A percentile compares a stretch with the other conserved stretches of the same genome.
These are phyloP conservation scores for Rhipidocladum racemiflorum DNA, from an alignment of 176 grass and related monocot genomes.

Conservation along the genomic window DNA sequence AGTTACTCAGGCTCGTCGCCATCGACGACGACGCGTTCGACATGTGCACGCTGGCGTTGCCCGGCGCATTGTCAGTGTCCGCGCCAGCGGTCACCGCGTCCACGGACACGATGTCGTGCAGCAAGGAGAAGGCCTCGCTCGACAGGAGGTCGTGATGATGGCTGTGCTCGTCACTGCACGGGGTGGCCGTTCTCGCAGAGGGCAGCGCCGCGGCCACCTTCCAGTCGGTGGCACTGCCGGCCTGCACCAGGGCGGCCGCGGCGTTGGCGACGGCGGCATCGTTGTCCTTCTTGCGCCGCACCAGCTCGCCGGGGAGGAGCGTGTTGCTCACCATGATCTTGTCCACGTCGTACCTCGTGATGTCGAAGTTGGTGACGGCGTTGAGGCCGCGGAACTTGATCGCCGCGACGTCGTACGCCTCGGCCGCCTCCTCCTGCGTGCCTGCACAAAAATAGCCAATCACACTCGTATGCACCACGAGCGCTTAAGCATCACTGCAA, in stretches of 20 bases:
- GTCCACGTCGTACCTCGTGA: slow-evolving; percentile 79
- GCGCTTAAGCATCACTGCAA: not conserved
- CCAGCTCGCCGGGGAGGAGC: slow-evolving; percentile 62
- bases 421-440: slow-evolving; percentile 90
- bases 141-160: slow-evolving; percentile 36
- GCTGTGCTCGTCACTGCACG: not conserved
- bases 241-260: slow-evolving; percentile 26
- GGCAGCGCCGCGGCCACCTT: not conserved
- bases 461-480: not conserved
- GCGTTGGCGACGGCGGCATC: not conserved
- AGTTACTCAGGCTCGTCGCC: slow-evolving; percentile 44
- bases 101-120: slow-evolving; percentile 38
- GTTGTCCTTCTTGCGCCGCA: slow-evolving; percentile 41
- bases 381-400: slow-evolving; percentile 92
- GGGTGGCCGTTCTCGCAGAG: not conserved
- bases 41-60: slow-evolving; percentile 13
- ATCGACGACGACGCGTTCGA: slow-evolving; percentile 47
- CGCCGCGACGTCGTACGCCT: slow-evolving; percentile 96
- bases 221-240: not conserved
- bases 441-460: slow-evolving; percentile 23
- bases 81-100: slow-evolving; percentile 15
- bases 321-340: slow-evolving; percentile 90
- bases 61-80: not conserved
- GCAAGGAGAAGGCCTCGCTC: slow-evolving; percentile 38
- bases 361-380: slow-evolving; percentile 97